phyloP scores from a whole-genome alignment of 1,284 basidiomycete genomes.

The Dichomitus squalens region DNA sequence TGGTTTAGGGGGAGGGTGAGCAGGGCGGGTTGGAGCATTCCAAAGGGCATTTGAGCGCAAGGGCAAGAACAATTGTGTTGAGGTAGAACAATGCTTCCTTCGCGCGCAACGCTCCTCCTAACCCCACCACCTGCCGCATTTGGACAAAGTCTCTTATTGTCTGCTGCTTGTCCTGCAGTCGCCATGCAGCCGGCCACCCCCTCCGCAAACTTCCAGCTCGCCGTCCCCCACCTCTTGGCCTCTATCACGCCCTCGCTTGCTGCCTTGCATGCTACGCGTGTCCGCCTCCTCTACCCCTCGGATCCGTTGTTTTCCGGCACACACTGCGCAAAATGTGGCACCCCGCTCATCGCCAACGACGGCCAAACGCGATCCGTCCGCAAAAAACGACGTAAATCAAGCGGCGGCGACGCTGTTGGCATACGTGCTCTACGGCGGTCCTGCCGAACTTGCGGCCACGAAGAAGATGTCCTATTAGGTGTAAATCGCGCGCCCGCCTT shows the following conservation, averaged over 20 bases:
- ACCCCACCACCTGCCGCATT: slow-evolving; percentile 22
- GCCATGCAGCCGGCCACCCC: slow-evolving; percentile 20
- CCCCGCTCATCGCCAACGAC: slow-evolving; percentile 39
- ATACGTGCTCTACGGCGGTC: slow-evolving; percentile 26
- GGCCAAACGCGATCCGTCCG: slow-evolving; percentile 29
- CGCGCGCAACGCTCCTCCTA: slow-evolving; percentile 14
- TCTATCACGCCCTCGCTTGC: slow-evolving; percentile 60
- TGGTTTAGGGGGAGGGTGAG: slow-evolving; percentile 9
- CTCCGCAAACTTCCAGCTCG: slow-evolving; percentile 49
- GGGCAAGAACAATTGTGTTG: slow-evolving; percentile 22
- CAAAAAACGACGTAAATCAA: slow-evolving; percentile 10
- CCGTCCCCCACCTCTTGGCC: slow-evolving; percentile 52
- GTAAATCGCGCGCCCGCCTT: slow-evolving; percentile 15
- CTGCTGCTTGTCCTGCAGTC: slow-evolving; percentile 1
- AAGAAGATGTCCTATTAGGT: slow-evolving; percentile 26
- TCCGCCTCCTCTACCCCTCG: slow-evolving; percentile 35
- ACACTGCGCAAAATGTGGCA: slow-evolving; percentile 56
- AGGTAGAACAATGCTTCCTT: slow-evolving; percentile 22
- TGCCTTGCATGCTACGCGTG: slow-evolving; percentile 56
- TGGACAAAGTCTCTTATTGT: slow-evolving; percentile 23
- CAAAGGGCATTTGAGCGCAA: slow-evolving; percentile 21
- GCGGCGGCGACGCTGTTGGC: background rate
- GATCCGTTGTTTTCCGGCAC: slow-evolving; percentile 27
- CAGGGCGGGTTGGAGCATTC: slow-evolving; percentile 8
- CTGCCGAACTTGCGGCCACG: slow-evolving; percentile 28